Evolutionary conservation across 768 basidiomycete genomes (phyloP), one percentile per base, ranked within the genome.

Genomic region (Crucibulum laeve): DNA sequence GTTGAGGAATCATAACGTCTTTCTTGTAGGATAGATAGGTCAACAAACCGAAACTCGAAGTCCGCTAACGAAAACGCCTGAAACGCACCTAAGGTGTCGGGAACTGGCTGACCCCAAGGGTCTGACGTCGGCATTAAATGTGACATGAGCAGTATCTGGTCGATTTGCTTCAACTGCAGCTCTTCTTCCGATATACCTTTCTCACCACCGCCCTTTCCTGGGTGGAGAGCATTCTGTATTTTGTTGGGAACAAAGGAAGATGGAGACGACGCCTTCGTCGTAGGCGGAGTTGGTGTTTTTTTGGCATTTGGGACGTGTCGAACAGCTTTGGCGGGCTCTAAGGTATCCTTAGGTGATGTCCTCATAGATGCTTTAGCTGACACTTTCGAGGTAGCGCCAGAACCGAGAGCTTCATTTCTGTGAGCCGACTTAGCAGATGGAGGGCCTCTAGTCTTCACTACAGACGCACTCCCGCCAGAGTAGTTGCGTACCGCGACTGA

Each of bases 1-100:
- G 52, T 26, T 61, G 52, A 11, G 65, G 65, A 37, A 73, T 55
- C 42, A 61, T 61, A 42, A 75, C 71, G 56, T 75, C 73, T 75
- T 61, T 53, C 61, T 66, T 67, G 59, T 51, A 49, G 24, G 39
- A 22, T 18, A 25, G 18, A 22, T 8, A 14, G 6, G 24, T 40
- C 13, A 40, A 22, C 13, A 40, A 14, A 14, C 14, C 11, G 24
- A n/a, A 21, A 10, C 10, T 15, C n/a, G 36, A 37, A 37, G 18
- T 37, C 18, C 19, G 19, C 10, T 11, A 10, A 22, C 5, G 5
- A 24, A 10, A 40, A 33, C 22, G 25, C 19, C 15, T 30, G 10
- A 24, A 22, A 49, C 60, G 40, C 59, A 73, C 71, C 73, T 59
- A 73, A 51, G 1, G 69, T 67, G 17, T 68, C 61, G 14, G 40